Evolutionary conservation across 2,329 filamentous ascomycete species (phyloP), one percentile per base, ranked within the genome.

Genomic region (Tolypocladium tundrense): DNA sequence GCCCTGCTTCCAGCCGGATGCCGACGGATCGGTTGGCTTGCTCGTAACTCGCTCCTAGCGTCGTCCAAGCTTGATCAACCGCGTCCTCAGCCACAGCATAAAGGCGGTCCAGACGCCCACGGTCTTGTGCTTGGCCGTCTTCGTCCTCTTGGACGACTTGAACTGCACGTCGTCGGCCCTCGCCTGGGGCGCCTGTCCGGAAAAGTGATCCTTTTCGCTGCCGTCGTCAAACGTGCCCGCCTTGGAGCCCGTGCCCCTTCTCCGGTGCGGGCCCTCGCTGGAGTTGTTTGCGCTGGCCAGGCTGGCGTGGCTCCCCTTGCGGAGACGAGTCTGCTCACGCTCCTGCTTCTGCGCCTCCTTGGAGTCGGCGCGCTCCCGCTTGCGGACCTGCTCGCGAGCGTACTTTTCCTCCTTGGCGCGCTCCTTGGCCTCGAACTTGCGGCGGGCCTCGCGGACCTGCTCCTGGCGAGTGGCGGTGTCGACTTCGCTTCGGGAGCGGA

Each of bases 391-490:
- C 63, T 85, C 81, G 14, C 79, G 79, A 19, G 80, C 82, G 54
- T 82, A 82, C 65, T 85, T 86, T 66, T 85, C 83, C 41, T 85
- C 79, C 70, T 87, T 86, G 56, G 73, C 73, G 19, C 76, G 76
- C 68, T 87, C 83, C 66, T 81, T 83, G 66, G 84, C 80, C 66
- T 85, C 78, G 61, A 86, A 87, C 65, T 82, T 84, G 64, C 81
- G 81, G 56, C 84, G 82, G 4, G 83, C 84, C 64, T 81, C 79
- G 51, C 81, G 78, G 40, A 87, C 80, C 48, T 83, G 80, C 60
- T 85, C 82, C 55, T 78, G 73, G 35, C 81, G 80, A 1, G 75
- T 75, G 14, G 73, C 76, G 7, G 79, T 77, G 65, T 85, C 81
- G 19, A 85, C 72, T 61, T 86, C 83, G 45, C 82, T 84, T 60